phyloP scores from a whole-genome alignment of 441 rosid species.

The Sinapis alba region DNA sequence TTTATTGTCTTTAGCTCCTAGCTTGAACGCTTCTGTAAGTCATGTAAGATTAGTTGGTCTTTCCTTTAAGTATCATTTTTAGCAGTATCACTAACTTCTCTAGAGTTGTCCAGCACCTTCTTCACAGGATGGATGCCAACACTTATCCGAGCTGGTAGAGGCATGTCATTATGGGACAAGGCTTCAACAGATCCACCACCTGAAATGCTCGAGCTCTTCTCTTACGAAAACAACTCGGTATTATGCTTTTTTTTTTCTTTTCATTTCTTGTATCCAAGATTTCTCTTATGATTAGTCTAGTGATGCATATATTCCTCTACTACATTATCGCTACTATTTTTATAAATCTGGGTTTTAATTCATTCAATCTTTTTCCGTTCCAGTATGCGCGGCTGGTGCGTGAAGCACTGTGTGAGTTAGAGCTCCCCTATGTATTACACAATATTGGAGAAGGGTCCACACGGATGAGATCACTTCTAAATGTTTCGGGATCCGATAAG shows the following conservation, averaged over 20 bases:
- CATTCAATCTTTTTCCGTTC: neutral
- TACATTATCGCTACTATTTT: neutral
- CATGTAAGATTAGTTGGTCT: neutral
- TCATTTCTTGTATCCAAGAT: constrained; percentile 1
- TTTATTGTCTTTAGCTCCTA: neutral
- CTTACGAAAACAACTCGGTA: constrained; percentile 78
- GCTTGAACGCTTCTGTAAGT: neutral
- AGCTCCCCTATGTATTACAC: constrained; percentile 78
- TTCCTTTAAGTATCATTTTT: neutral
- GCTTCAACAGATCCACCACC: constrained; percentile 56
- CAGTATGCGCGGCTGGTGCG: constrained; percentile 86
- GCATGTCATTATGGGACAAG: constrained; percentile 82
- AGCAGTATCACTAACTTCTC: constrained; percentile 20
- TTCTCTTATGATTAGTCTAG: constrained; percentile 6
- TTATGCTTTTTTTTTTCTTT: neutral
- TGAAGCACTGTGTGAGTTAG: constrained; percentile 83
- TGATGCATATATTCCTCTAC: neutral
- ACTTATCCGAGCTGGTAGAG: constrained; percentile 83
- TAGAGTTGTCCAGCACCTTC: constrained; percentile 57
- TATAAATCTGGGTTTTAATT: neutral
- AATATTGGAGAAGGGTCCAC: constrained; percentile 73
- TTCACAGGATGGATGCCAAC: constrained; percentile 93
- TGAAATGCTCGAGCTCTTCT: constrained; percentile 71
- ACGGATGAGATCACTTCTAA: constrained; percentile 49
- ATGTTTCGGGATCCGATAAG: constrained; percentile 68